Evolutionary conservation across 208 protist genomes (phyloP).

Genomic region (Trypanosoma vivax): DNA sequence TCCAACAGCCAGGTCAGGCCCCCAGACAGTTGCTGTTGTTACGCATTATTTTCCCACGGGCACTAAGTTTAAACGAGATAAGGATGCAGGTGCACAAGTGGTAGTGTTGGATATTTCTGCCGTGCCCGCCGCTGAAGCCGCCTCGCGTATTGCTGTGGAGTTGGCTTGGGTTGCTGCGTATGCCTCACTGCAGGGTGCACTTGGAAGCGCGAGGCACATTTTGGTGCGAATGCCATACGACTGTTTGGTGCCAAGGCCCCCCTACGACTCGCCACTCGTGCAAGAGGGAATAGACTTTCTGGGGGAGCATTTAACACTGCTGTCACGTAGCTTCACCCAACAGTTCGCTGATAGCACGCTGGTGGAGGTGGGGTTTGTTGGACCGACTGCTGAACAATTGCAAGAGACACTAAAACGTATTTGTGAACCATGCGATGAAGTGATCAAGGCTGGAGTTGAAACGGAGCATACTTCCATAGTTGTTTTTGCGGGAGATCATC

Average conservation of each 20-base stretch:
- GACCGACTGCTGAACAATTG: conserved; percentile 10
- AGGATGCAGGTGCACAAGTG: conserved; percentile 2
- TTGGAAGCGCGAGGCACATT: conserved; percentile 22
- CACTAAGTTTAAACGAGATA: neutral
- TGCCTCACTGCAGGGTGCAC: conserved; percentile 33
- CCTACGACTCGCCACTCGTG: conserved; percentile 12
- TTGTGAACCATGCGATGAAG: neutral
- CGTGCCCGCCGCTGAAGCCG: conserved; percentile 22
- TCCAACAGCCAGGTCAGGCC: conserved; percentile 20
- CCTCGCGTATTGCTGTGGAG: conserved; percentile 30
- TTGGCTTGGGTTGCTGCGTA: conserved; percentile 62
- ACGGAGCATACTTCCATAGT: conserved; percentile 1
- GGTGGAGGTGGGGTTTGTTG: conserved; percentile 24
- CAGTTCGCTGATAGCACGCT: neutral
- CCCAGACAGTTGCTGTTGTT: conserved; percentile 36
- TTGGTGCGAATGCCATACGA: conserved; percentile 62
- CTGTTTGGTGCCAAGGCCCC: neutral
- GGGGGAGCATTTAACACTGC: conserved; percentile 40
- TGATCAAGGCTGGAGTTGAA: neutral
- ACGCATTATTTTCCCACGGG: conserved; percentile 45
- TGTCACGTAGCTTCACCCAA: conserved; percentile 20
- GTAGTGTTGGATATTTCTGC: conserved; percentile 54
- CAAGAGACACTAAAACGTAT: conserved; percentile 8
- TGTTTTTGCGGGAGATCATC: conserved; percentile 38
- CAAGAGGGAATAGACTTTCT: conserved; percentile 49